Conservation (phyloP, 176 grass and related monocot species). For the Carex myosuroides region DNA sequence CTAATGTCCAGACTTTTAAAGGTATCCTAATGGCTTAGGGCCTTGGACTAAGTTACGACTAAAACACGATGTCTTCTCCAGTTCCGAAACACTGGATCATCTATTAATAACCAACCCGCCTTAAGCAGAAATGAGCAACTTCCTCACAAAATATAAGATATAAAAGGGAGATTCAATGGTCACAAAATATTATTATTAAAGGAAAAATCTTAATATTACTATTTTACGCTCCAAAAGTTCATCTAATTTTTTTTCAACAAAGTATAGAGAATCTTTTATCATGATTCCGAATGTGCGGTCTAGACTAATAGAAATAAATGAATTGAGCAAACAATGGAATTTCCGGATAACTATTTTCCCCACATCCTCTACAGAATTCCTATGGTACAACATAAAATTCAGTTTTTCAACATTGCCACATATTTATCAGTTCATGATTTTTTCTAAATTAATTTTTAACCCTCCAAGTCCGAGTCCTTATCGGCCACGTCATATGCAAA, state of each 20-base stretch:
- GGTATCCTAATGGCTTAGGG: not conserved
- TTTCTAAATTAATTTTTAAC: no score
- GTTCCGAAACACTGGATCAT: not conserved
- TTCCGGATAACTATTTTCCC: no score
- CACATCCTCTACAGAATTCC: no score
- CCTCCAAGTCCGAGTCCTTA: no score
- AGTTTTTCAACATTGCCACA: not conserved
- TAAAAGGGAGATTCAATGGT: not conserved
- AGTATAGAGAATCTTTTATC: not conserved
- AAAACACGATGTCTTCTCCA: not conserved
- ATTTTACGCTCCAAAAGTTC: not conserved
- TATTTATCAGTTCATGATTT: no score
- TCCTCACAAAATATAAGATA: not conserved
- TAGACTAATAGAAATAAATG: not conserved
- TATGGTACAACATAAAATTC: not conserved
- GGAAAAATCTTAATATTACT: not conserved
- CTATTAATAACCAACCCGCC: not conserved
- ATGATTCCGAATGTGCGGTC: not conserved
- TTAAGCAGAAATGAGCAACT: no score
- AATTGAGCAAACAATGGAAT: not conserved
- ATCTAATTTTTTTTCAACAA: not conserved
- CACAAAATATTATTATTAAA: not conserved
- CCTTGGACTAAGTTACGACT: slow-evolving; percentile 2
- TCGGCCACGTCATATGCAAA: no score
- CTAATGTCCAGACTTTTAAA: not conserved